Evolutionary conservation across 768 basidiomycete genomes (phyloP).

Genomic region (Leccinum subgranulosum): DNA sequence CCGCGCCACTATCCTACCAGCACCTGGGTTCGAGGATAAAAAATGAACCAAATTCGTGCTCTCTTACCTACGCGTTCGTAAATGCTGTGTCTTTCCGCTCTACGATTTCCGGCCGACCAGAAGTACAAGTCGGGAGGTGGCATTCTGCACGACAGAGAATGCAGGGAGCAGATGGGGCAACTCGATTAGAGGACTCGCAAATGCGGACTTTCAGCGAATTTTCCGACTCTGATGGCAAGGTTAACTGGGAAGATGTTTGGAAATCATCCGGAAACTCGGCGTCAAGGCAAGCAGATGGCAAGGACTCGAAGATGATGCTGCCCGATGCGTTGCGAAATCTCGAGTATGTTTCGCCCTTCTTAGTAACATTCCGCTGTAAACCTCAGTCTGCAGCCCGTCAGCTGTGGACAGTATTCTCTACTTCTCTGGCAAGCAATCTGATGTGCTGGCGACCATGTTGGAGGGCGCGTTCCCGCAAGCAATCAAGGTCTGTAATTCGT

Average conservation of each 20-base stretch:
- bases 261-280: conserved; percentile 22
- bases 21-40: conserved; percentile 1
- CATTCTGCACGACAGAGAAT: conserved; percentile 46
- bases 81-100: conserved; percentile 56
- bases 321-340: conserved; percentile 37
- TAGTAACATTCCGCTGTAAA: neutral
- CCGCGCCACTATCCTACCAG: conserved; percentile 42
- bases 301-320: conserved; percentile 18
- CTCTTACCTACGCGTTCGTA: conserved; percentile 51
- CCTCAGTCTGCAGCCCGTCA: conserved; percentile 14
- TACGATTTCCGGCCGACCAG: conserved; percentile 53
- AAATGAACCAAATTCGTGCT: conserved; percentile 44
- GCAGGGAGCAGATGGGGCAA: neutral
- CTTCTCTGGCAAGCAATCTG: conserved; percentile 55
- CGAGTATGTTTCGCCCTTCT: conserved; percentile 23
- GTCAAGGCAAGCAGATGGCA: neutral
- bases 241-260: conserved; percentile 57
- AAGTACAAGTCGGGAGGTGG: conserved; percentile 69
- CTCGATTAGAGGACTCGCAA: neutral
- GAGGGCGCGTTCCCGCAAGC: conserved; percentile 39
- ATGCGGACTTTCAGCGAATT: conserved; percentile 2
- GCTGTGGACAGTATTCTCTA: conserved; percentile 39
- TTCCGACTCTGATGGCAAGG: conserved; percentile 2
- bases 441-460: conserved; percentile 51
- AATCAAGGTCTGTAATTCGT: conserved; percentile 42